Percentiles rank a stretch among this genome's conserved stretches.
Evolutionary conservation across 257 asterid species (phyloP).

Genomic region (Forsythia viridissima): DNA sequence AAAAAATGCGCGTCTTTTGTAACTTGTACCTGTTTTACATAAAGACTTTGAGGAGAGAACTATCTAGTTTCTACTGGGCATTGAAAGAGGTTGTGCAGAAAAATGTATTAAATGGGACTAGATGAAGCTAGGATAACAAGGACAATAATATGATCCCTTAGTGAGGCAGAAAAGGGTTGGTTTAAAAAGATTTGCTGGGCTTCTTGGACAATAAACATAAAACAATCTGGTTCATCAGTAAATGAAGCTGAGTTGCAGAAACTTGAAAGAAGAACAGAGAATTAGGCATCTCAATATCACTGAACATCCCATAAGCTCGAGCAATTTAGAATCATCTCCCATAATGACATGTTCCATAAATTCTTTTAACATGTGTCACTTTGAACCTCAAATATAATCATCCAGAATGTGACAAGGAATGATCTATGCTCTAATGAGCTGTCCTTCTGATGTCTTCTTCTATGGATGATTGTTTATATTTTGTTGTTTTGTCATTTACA

Average conservation of each 20-base stretch:
- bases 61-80: background rate
- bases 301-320: background rate
- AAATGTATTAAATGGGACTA: background rate
- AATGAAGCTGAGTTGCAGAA: background rate
- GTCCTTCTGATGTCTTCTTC: background rate
- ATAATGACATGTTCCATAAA: slow-evolving; percentile 1
- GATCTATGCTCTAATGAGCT: background rate
- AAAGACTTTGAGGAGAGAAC: background rate
- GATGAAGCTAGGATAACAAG: background rate
- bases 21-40: background rate
- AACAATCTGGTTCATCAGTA: background rate
- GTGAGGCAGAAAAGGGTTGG: background rate
- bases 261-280: background rate
- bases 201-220: background rate
- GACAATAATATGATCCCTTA: background rate
- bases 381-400: background rate
- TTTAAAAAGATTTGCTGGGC: background rate
- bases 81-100: background rate
- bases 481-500: slow-evolving; percentile 10
- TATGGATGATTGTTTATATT: background rate
- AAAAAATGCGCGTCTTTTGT: background rate
- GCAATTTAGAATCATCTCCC: background rate
- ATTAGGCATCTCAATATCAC: background rate
- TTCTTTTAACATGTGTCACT: background rate
- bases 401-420: background rate